A percentile compares a stretch with the other conserved stretches of the same genome.
phyloP scores from a whole-genome alignment of 139 green algal species.

The Tetraselmis chui region DNA sequence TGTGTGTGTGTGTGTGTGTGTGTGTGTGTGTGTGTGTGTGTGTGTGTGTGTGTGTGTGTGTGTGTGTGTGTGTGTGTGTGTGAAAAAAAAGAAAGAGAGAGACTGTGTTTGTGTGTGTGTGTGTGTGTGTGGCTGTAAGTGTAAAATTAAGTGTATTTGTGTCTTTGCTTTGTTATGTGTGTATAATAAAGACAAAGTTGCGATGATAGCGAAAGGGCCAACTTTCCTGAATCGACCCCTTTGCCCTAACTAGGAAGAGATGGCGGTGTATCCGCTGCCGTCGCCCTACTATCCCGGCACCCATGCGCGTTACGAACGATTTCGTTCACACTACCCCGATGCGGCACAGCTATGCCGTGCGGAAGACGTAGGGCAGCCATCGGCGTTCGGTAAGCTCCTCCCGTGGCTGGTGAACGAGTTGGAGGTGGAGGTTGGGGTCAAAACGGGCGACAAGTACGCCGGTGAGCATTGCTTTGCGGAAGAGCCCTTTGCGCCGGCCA shows the following conservation, averaged over 20 bases:
- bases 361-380: neutral
- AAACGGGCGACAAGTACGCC: constrained; percentile 3
- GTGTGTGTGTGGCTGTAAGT: too few species aligned
- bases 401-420: constrained; percentile 32
- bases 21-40: too few species aligned
- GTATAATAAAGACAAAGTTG: too few species aligned
- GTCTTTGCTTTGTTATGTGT: too few species aligned
- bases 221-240: too few species aligned
- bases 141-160: too few species aligned
- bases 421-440: neutral
- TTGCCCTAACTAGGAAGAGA: neutral
- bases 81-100: too few species aligned
- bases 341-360: neutral
- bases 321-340: constrained; percentile 23
- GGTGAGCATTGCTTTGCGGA: constrained; percentile 27
- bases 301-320: constrained; percentile 23
- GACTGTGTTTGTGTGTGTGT: too few species aligned
- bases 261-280: constrained; percentile 11
- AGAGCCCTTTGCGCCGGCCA: constrained; percentile 37
- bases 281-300: constrained; percentile 38
- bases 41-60: too few species aligned
- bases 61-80: too few species aligned
- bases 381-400: constrained; percentile 16
- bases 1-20: too few species aligned
- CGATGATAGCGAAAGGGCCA: too few species aligned